phyloP scores from a whole-genome alignment of 495 filamentous ascomycete genomes.

The Hapsidospora chrysogenum region DNA sequence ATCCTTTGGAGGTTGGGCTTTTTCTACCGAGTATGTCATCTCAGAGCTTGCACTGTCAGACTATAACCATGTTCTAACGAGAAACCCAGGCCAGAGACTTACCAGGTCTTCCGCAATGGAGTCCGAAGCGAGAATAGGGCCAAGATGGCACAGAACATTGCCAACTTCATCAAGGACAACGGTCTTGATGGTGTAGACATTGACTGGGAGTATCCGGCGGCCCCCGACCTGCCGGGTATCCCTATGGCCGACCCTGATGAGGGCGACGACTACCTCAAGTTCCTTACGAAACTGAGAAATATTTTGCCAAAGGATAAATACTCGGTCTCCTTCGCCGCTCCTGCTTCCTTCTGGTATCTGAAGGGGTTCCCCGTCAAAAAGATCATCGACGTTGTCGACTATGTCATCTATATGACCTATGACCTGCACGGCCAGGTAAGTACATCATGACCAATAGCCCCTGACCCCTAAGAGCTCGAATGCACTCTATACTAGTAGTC shows the following conservation, averaged over 20 bases:
- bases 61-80: too few species aligned
- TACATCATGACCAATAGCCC: too few species aligned
- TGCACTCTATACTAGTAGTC: background rate
- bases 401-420: constrained; percentile 17
- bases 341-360: constrained; percentile 13
- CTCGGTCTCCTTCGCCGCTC: constrained; percentile 14
- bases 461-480: background rate
- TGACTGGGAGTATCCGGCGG: constrained; percentile 6
- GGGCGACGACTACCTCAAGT: constrained; percentile 9
- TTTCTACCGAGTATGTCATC: constrained; percentile 18
- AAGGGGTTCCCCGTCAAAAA: constrained; percentile 7
- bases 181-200: constrained; percentile 15
- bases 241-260: constrained; percentile 7
- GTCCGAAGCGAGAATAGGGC: constrained; percentile 17
- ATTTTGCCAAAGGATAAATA: constrained; percentile 8
- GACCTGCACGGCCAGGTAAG: constrained; percentile 10
- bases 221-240: constrained; percentile 11
- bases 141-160: constrained; percentile 18
- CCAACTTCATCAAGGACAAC: constrained; percentile 14
- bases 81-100: too few species aligned
- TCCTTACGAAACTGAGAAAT: constrained; percentile 8
- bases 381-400: constrained; percentile 12
- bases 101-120: constrained; percentile 19
- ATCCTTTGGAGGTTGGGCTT: constrained; percentile 32
- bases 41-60: too few species aligned